These are phyloP conservation scores for Toxoplasma gondii DNA, from an alignment of 169 alveolate species.

Conservation along the genomic window DNA sequence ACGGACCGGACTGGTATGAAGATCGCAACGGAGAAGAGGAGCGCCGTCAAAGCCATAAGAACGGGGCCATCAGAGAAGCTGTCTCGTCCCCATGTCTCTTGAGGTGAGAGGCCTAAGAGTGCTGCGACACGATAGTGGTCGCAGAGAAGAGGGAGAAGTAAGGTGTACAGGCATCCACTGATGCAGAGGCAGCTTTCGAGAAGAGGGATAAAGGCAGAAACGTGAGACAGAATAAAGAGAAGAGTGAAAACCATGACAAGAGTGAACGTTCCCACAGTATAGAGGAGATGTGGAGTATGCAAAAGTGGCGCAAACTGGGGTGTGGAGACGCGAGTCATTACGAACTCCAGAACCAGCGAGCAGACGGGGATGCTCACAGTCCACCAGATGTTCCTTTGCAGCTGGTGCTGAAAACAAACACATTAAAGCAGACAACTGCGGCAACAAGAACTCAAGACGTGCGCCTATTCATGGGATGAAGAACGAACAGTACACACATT, in stretches of 20 bases:
- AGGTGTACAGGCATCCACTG: not conserved
- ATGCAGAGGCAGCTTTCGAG: not conserved
- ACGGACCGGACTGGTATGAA: slow-evolving; percentile 33
- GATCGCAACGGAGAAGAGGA: not conserved
- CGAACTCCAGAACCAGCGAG: not conserved
- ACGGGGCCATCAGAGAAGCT: slow-evolving; percentile 43
- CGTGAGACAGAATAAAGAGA: not conserved
- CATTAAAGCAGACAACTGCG: not conserved
- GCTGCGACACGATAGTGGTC: slow-evolving; percentile 24
- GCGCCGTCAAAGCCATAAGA: not conserved
- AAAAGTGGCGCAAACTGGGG: not conserved
- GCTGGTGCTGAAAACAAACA: not conserved
- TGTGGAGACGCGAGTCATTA: not conserved
- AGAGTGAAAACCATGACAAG: not conserved
- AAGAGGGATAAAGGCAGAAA: not conserved
- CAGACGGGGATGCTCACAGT: not conserved
- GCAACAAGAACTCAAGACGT: not conserved
- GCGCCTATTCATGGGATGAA: not conserved
- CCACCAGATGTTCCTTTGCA: not conserved
- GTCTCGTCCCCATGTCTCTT: not conserved
- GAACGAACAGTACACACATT: no score
- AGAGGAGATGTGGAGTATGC: slow-evolving; percentile 18
- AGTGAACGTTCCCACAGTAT: not conserved
- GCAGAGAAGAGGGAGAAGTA: not conserved
- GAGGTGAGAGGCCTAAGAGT: not conserved